phyloP scores from a whole-genome alignment of 768 basidiomycete genomes.

The Mycena metata region DNA sequence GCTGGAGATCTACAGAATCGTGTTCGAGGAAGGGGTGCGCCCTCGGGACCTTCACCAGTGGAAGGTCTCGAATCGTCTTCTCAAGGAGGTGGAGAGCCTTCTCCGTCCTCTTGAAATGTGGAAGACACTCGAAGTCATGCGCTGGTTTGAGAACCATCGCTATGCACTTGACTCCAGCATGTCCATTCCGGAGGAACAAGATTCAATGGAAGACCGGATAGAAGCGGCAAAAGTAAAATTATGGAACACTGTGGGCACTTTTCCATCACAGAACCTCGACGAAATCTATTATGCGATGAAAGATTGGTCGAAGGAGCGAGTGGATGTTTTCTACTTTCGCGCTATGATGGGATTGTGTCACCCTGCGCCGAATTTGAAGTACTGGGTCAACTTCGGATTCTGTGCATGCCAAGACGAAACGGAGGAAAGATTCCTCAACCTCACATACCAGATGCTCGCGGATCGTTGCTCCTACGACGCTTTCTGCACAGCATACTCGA shows the following conservation, averaged over 20 bases:
- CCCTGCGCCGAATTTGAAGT: slow-evolving; percentile 14
- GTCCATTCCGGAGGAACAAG: neutral
- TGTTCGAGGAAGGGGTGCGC: slow-evolving; percentile 34
- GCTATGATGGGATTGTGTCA: slow-evolving; percentile 8
- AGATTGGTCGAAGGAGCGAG: slow-evolving; percentile 16
- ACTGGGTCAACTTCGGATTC: slow-evolving; percentile 41
- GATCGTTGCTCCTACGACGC: slow-evolving; percentile 52
- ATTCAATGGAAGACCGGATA: neutral
- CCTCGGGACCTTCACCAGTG: slow-evolving; percentile 42
- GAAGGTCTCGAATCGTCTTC: slow-evolving; percentile 39
- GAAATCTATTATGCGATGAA: neutral
- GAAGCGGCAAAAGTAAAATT: neutral
- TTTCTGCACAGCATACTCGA: slow-evolving; percentile 47
- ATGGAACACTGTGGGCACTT: slow-evolving; percentile 16
- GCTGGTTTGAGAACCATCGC: slow-evolving; percentile 17
- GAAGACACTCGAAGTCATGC: slow-evolving; percentile 10
- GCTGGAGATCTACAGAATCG: slow-evolving; percentile 31
- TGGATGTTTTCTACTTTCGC: slow-evolving; percentile 19
- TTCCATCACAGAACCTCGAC: slow-evolving; percentile 8
- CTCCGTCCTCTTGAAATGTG: slow-evolving; percentile 23
- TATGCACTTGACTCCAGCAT: slow-evolving; percentile 18
- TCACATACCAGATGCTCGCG: slow-evolving; percentile 44
- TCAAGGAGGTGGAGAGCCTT: slow-evolving; percentile 41
- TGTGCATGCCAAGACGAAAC: slow-evolving; percentile 33
- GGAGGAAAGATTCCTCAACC: slow-evolving; percentile 28